Evolutionary conservation across 129 eudicot species (phyloP).

Genomic region (Tanacetum coccineum): DNA sequence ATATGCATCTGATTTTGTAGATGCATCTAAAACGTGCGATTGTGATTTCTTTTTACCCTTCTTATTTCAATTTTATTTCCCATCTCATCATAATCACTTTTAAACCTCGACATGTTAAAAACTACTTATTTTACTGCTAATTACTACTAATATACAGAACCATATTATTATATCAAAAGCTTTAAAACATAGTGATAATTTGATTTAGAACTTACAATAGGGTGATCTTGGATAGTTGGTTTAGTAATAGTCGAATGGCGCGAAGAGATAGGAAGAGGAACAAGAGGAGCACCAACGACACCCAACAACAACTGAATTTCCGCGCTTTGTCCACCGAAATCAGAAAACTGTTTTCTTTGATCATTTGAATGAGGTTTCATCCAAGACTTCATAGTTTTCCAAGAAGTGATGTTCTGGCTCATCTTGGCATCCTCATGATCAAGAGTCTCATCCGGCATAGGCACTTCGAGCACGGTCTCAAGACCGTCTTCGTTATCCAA

Average conservation of each 20-base stretch:
- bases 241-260: constrained; percentile 31
- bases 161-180: no score
- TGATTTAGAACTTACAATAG: constrained; percentile 54
- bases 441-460: constrained; percentile 76
- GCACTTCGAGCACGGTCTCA: constrained; percentile 94
- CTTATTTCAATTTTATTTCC: no score
- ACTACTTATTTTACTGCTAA: no score
- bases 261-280: constrained; percentile 64
- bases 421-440: constrained; percentile 29
- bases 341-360: constrained; percentile 31
- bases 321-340: constrained; percentile 43
- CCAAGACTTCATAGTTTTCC: constrained; percentile 81
- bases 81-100: no score
- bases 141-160: no score
- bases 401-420: constrained; percentile 33
- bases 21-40: no score
- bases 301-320: constrained; percentile 85
- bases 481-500: constrained; percentile 78
- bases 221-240: constrained; percentile 52
- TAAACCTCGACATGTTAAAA: no score
- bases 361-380: constrained; percentile 39
- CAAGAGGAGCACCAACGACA: constrained; percentile 86
- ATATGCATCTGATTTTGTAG: no score
- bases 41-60: no score
- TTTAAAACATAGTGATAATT: neutral